Base-by-base conservation (phyloP, 73 alveolate species). In the Paramecium pentaurelia region DNA sequence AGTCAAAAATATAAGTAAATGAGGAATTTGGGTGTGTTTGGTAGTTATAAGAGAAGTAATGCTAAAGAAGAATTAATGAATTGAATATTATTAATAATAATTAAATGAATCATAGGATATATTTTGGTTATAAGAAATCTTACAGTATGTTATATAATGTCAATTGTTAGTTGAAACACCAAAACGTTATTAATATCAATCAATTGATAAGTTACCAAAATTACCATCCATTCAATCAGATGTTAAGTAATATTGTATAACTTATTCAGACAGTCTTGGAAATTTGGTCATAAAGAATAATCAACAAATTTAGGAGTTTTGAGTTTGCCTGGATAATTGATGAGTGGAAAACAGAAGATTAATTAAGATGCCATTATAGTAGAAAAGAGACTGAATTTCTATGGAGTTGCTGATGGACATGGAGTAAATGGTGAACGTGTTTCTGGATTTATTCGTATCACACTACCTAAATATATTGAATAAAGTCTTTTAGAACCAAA, bases 381-480 rank as follows among this genome's bases (percentile, higher is more conserved):
- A 18, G 91, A 80, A 32, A 14, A 64, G 32, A 80, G 75, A 47
- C 37, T 80, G n/a, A 80, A 80, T 80, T 49, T 80, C 10, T 80
- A 44, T 80, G 91, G 64, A 11, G 91, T 80, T 4, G 91, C 91
- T 6, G 91, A 80, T 80, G 91, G 91, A 8, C 91, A 80, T 80
- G 91, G 91, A 0, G 28, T 45, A 8, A 44, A 44, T 45, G 91
- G 91, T n/a, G 91, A 80, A 12, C 49, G 73, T 27, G 91, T 80
- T 25, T 80, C 91, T 14, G 75, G 75, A 14, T 80, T 80, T 25
- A 80, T 80, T 11, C 34, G 91, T 4, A 18, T 80, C 18, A 80
- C 91, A 8, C 77, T 80, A 14, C 73, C 73, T 0, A 80, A 49
- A 49, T 49, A 80, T 25, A 22, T 80, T 8, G 91, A 80, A 44